Evolutionary conservation across 495 filamentous ascomycete species (phyloP), one percentile per base, ranked within the genome.

Genomic region (Aspergillus sparsus): DNA sequence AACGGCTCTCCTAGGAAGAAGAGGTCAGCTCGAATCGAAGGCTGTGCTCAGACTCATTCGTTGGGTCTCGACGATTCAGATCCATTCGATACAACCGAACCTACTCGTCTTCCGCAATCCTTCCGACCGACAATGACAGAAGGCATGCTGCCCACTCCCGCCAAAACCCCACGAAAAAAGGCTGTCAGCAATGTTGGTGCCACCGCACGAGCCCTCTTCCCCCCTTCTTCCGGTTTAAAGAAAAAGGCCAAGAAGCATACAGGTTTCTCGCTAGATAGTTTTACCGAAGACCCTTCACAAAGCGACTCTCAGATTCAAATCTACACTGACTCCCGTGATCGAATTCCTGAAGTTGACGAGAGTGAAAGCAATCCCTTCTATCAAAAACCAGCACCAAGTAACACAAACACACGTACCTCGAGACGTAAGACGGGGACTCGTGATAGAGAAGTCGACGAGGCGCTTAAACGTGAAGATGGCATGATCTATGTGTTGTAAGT

Each of bases 401-500:
- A 55, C 62, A 72, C 18, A 58, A 69, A 55, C 70, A 61, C 77
- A 56, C 80, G 74, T 64, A 73, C 74, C 62, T 62, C 67, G 49
- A 67, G 64, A 60, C 66, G 71, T 21, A 77, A 74, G 58, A 77
- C 81, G 46, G 50, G 49, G 11, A 37, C 34, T 16, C 81, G 80
- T 53, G 77, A 82, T 50, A 73, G 82, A 49, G 70, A 83, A 52
- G 76, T 89, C 34, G 80, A 90, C 39, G 83, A 88, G 51, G 82
- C 83, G 12, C 78, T 88, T 13, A 71, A 80, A 13, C 85, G 87
- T 31, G 79, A 85, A 2, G 89, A 96, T 73, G 93, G 93, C 55
- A 86, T 95, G 74, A 74, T 92, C 56, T 93, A 88, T 65, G 82
- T 88, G 6, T 96, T 96, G 93, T 97, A 83, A 85, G 92, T 87